A percentile compares a stretch with the other conserved stretches of the same genome.
Evolutionary conservation across 2,329 filamentous ascomycete genomes (phyloP).

Genomic region (Magnaporthales sp.): DNA sequence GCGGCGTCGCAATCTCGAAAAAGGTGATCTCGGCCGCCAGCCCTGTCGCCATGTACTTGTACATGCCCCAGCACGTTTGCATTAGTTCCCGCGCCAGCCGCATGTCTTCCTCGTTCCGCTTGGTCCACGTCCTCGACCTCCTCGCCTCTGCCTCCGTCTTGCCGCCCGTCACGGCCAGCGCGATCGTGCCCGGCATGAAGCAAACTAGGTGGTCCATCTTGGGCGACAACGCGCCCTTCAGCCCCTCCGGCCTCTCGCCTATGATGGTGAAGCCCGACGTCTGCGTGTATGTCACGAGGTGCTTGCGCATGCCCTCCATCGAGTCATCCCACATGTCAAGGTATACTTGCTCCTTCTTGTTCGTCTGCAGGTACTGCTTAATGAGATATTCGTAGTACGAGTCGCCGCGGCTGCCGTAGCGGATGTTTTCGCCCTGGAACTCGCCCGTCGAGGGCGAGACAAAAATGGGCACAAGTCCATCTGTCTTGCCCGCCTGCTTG

Average conservation of each 20-base stretch:
- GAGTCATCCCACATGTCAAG: conserved; percentile 89
- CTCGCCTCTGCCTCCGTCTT: conserved; percentile 66
- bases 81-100: conserved; percentile 80
- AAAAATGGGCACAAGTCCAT: conserved; percentile 87
- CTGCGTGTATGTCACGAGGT: conserved; percentile 83
- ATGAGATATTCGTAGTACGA: conserved; percentile 99
- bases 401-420: conserved; percentile 86
- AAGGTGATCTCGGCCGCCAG: conserved; percentile 93
- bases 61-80: conserved; percentile 98
- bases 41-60: conserved; percentile 80
- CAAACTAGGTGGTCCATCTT: conserved; percentile 99
- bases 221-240: conserved; percentile 57
- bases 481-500: conserved; percentile 64
- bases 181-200: conserved; percentile 95
- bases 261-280: conserved; percentile 79
- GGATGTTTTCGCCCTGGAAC: conserved; percentile 79
- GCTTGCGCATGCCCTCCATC: conserved; percentile 76
- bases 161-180: conserved; percentile 76
- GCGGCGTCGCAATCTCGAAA: conserved; percentile 68
- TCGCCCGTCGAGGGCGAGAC: conserved; percentile 70
- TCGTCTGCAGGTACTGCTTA: conserved; percentile 96
- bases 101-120: conserved; percentile 79
- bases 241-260: conserved; percentile 71
- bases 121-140: conserved; percentile 63
- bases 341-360: conserved; percentile 76